phyloP scores from a whole-genome alignment of 129 eudicot genomes.

The Tagetes patula region DNA sequence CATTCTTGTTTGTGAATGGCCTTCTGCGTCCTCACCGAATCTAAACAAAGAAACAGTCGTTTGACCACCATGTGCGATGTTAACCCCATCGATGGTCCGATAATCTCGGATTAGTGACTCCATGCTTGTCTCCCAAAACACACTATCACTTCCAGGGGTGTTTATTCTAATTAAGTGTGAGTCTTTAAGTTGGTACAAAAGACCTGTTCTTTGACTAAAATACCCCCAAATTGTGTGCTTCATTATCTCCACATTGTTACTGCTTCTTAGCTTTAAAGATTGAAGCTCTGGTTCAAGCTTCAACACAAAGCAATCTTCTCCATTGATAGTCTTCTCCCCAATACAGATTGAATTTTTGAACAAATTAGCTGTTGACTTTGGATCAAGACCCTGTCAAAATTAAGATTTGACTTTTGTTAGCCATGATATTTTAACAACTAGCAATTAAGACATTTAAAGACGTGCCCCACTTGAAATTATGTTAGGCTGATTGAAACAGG shows the following conservation, averaged over 20 bases:
- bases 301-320: conserved; percentile 77
- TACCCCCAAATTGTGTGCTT: conserved; percentile 91
- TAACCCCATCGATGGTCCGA: conserved; percentile 73
- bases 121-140: conserved; percentile 95
- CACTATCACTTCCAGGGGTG: conserved; percentile 48
- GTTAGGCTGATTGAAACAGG: conserved; percentile 28
- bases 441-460: conserved; percentile 18
- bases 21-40: conserved; percentile 59
- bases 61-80: conserved; percentile 73
- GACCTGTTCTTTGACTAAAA: conserved; percentile 85
- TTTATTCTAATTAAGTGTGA: conserved; percentile 73
- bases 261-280: conserved; percentile 66
- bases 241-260: conserved; percentile 76
- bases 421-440: conserved; percentile 3
- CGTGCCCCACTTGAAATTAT: conserved; percentile 30
- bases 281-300: conserved; percentile 69
- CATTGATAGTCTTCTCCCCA: conserved; percentile 68
- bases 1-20: conserved; percentile 72
- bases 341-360: conserved; percentile 72
- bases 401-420: conserved; percentile 27
- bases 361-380: conserved; percentile 72
- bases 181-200: conserved; percentile 66
- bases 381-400: conserved; percentile 84
- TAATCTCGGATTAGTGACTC: conserved; percentile 73
- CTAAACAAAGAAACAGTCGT: conserved; percentile 67